Evolutionary conservation across 1,284 basidiomycete species (phyloP), one percentile per base, ranked within the genome.

Genomic region (Microstroma glucosiphilum): DNA sequence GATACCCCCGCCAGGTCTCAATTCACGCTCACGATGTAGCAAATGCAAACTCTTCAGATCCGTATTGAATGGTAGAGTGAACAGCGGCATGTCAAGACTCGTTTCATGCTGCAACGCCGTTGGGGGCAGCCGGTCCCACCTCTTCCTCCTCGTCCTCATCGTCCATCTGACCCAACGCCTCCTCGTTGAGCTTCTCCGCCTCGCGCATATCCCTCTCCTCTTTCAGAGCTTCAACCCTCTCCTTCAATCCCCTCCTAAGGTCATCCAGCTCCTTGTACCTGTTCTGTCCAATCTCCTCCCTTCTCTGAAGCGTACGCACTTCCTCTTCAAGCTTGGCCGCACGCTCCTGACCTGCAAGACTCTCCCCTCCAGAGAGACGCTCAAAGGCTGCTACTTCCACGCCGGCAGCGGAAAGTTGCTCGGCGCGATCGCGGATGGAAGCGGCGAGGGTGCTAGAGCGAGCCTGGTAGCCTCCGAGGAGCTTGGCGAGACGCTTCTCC

Each of bases 401-500:
- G 15, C 43, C 48, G 11, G 64, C 63, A 43, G 75, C 69, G 40
- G 62, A 65, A 15, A 76, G 56, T 49, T 58, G 61, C 30, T 57
- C 57, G 51, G 65, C 69, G 3, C 61, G 62, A 26, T 71, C 64
- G 23, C 57, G 58, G 51, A 69, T 59, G 48, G 67, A 64, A 73
- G 86, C 86, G 15, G 84, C 82, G 7, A 94, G 83, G 51, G 86
- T 85, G 69, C 84, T 84, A 49, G 88, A 87, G 15, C 94, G 86
- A 43, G 85, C 85, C 75, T 90, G 86, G 80, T 98, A 98, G 1
- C 96, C 96, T 48, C 92, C 93, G 7, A 98, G 84, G 23, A 87
- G 85, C 68, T 94, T 87, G 13, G 83, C 85, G 19, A 98, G 85
- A 80, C 92, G 93, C 85, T 94, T 96, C 83, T 98, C 96, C 4